A percentile compares a stretch with the other conserved stretches of the same genome.
Conservation (phyloP, 2,329 filamentous ascomycete genomes). For the Aspergillus latus region DNA sequence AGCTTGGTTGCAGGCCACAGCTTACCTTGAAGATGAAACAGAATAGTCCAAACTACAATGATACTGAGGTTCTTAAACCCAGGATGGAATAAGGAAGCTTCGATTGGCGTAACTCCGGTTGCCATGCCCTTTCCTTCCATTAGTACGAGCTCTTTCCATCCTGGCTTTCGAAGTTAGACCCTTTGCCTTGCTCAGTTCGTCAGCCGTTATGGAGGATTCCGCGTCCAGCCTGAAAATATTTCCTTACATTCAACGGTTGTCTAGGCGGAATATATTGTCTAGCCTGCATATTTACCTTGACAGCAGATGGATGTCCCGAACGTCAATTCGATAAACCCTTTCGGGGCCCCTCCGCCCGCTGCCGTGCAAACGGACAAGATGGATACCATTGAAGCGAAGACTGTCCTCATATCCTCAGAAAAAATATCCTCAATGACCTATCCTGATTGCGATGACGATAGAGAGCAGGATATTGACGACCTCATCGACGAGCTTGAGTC, state of each 20-base stretch:
- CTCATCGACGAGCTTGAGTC: constrained; percentile 79
- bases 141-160: neutral
- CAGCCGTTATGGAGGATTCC: neutral
- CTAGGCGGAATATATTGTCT: constrained; percentile 1
- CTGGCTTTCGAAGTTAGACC: neutral
- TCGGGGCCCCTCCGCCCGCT: neutral
- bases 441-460: constrained; percentile 62
- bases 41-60: neutral
- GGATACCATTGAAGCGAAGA: neutral
- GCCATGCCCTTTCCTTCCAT: constrained; percentile 1
- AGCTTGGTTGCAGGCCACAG: too few species aligned
- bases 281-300: constrained; percentile 7
- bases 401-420: neutral
- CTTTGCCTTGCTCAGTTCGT: neutral
- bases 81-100: neutral
- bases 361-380: neutral
- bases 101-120: neutral
- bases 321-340: neutral
- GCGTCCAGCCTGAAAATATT: neutral
- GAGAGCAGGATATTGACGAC: constrained; percentile 80
- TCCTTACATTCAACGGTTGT: neutral
- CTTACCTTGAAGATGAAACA: too few species aligned
- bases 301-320: neutral
- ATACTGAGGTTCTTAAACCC: neutral
- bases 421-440: constrained; percentile 55